Conservation (phyloP, 23 red algal genomes). For the Cyanidioschyzon merolae region DNA sequence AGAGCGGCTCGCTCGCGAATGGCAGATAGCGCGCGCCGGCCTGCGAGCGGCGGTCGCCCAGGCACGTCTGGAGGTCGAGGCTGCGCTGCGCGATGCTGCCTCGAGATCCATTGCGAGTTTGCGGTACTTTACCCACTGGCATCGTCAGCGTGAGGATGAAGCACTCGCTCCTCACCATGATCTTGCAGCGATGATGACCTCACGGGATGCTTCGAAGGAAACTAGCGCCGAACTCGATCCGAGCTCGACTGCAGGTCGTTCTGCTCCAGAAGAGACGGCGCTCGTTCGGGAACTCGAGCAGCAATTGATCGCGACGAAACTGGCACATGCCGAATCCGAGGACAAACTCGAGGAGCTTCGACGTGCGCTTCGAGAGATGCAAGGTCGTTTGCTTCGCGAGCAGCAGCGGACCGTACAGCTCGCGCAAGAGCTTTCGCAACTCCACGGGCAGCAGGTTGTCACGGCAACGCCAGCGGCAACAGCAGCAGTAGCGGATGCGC, state of each 20-base stretch:
- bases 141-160: neutral
- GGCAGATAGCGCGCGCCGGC: neutral
- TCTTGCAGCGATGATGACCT: neutral
- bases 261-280: neutral
- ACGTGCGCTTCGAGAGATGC: neutral
- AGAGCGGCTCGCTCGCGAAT: neutral
- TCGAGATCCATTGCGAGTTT: neutral
- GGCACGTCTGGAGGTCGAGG: neutral
- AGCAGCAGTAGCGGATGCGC: no score
- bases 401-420: neutral
- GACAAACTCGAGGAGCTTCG: neutral
- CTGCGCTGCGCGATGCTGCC: neutral
- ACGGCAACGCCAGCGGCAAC: no score
- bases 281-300: neutral
- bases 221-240: neutral
- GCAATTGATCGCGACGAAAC: neutral
- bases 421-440: neutral
- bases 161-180: neutral
- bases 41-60: neutral
- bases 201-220: neutral
- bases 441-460: neutral
- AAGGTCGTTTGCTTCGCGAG: neutral
- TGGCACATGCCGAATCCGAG: slow-evolving; percentile 5
- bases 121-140: neutral
- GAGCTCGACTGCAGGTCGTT: neutral